phyloP scores from a whole-genome alignment of 1,284 basidiomycete species.

The Uromyces viciae-fabae region DNA sequence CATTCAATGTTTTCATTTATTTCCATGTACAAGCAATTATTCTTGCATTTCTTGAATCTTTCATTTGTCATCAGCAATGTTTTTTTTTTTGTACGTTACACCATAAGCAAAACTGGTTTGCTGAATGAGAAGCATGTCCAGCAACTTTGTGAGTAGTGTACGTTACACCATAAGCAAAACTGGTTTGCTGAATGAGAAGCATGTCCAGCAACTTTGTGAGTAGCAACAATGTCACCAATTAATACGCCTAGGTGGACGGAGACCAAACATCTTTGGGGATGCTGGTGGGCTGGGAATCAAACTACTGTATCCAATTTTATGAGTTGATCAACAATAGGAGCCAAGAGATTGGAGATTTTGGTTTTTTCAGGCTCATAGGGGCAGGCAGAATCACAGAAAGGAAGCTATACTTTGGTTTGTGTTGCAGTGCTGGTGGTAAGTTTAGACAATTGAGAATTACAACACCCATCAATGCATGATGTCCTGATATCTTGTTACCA shows the following conservation, averaged over 20 bases:
- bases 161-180: not conserved
- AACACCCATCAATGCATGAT: conserved; percentile 10
- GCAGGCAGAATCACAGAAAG: conserved; percentile 16
- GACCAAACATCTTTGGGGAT: not conserved
- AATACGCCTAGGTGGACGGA: not conserved
- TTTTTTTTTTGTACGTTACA: too few relatives aligned
- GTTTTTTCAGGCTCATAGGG: conserved; percentile 1
- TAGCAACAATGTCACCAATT: conserved; percentile 33
- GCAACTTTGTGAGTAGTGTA: too few relatives aligned
- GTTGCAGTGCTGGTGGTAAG: not conserved
- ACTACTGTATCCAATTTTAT: not conserved
- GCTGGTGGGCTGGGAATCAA: not conserved
- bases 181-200: not conserved
- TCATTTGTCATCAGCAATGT: too few relatives aligned
- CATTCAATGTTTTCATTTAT: not conserved
- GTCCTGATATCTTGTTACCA: too few relatives aligned
- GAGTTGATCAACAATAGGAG: conserved; percentile 5
- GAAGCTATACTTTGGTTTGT: conserved; percentile 16
- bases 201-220: conserved; percentile 28
- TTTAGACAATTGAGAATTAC: conserved; percentile 9
- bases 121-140: too few relatives aligned
- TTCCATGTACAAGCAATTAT: too few relatives aligned
- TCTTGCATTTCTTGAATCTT: too few relatives aligned
- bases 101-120: too few relatives aligned
- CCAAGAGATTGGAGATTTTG: not conserved